phyloP scores from a whole-genome alignment of 148 eudicot species.

The Vaccinium corymbosum region DNA sequence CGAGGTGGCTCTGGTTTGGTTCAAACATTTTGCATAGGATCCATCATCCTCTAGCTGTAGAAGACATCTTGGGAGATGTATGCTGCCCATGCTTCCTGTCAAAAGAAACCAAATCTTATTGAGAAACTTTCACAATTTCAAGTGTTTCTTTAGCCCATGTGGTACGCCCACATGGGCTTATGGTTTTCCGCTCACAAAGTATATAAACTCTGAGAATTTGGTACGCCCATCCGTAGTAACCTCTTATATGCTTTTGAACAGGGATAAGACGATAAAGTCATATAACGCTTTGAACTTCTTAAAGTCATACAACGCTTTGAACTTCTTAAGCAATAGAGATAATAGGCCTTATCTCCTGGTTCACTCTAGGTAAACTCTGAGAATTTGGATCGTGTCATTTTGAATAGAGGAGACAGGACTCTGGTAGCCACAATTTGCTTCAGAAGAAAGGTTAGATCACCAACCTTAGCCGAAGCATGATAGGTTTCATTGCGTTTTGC shows the following conservation, averaged over 20 bases:
- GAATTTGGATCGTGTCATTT: not conserved
- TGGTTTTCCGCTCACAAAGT: not conserved
- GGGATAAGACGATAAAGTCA: not conserved
- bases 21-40: not conserved
- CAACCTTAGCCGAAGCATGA: not conserved
- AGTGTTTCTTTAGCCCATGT: not conserved
- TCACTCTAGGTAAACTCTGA: not conserved
- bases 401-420: not conserved
- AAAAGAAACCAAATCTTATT: not conserved
- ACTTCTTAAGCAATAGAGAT: not conserved
- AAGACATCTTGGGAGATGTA: constrained; percentile 26
- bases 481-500: not conserved
- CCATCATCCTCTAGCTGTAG: constrained; percentile 7
- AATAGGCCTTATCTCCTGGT: not conserved
- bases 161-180: too few relatives aligned
- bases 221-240: too few relatives aligned
- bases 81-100: constrained; percentile 50
- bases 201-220: not conserved
- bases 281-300: not conserved
- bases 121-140: not conserved
- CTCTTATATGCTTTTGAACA: not conserved
- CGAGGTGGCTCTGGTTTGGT: too few relatives aligned
- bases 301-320: not conserved
- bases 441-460: not conserved
- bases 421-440: not conserved